phyloP scores from a whole-genome alignment of 768 basidiomycete species.

The Boletus eberwhitei region DNA sequence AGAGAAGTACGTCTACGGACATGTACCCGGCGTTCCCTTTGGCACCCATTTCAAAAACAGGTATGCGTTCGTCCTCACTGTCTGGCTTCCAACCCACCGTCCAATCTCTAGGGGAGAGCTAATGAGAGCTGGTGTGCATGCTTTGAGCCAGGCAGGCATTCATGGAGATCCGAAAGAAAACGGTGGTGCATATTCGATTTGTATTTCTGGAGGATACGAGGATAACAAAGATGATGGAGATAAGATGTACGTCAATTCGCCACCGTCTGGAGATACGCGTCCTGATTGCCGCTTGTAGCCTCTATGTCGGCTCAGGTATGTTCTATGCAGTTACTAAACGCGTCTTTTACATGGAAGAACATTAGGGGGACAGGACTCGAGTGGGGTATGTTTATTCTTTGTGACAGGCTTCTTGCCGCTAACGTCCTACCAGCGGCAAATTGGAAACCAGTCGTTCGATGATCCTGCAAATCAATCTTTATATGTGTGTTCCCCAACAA shows the following conservation, averaged over 20 bases:
- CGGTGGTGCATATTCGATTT: slow-evolving; percentile 39
- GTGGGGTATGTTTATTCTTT: slow-evolving; percentile 12
- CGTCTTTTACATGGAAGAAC: background rate
- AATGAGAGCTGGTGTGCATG: slow-evolving; percentile 33
- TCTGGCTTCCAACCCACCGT: background rate
- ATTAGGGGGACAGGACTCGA: slow-evolving; percentile 23
- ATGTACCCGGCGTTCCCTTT: slow-evolving; percentile 26
- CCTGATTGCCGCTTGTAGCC: slow-evolving; percentile 22
- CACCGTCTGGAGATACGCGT: background rate
- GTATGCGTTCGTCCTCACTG: background rate
- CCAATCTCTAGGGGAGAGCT: slow-evolving; percentile 19
- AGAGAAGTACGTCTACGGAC: slow-evolving; percentile 22
- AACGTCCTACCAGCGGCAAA: slow-evolving; percentile 20
- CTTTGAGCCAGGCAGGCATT: slow-evolving; percentile 36
- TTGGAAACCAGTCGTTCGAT: slow-evolving; percentile 22
- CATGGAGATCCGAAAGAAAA: slow-evolving; percentile 28
- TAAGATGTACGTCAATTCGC: slow-evolving; percentile 30
- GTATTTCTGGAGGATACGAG: slow-evolving; percentile 40
- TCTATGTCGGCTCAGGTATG: slow-evolving; percentile 33
- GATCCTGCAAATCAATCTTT: slow-evolving; percentile 20
- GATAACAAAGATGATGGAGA: slow-evolving; percentile 40
- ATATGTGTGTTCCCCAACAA: slow-evolving; percentile 4
- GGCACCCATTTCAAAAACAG: slow-evolving; percentile 21
- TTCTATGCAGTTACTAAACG: background rate
- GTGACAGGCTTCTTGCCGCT: background rate